Conservation (phyloP, 768 basidiomycete species). For the Sarcomyxa edulis region DNA sequence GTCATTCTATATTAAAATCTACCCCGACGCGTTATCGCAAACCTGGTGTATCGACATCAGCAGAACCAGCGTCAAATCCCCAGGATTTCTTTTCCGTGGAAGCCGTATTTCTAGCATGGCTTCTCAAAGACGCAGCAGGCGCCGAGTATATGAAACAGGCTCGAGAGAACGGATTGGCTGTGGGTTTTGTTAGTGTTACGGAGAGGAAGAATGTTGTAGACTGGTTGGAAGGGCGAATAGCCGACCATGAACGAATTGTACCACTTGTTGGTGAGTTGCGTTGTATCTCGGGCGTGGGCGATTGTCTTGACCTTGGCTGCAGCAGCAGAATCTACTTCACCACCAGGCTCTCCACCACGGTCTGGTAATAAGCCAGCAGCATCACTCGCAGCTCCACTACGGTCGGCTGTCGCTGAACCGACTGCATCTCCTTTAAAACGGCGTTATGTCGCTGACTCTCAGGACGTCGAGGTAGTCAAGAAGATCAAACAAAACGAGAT, state of each 20-base stretch:
- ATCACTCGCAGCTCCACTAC: constrained; percentile 22
- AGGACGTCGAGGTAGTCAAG: constrained; percentile 84
- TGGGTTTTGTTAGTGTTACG: constrained; percentile 79
- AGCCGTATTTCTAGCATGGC: constrained; percentile 83
- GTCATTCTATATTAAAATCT: constrained; percentile 60
- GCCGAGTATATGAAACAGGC: constrained; percentile 90
- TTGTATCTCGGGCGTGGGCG: background rate
- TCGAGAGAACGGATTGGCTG: constrained; percentile 64
- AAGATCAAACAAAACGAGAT: constrained; percentile 71
- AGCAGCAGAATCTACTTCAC: constrained; percentile 50
- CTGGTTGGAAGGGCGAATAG: constrained; percentile 65
- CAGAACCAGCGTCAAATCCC: constrained; percentile 36
- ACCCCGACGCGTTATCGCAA: constrained; percentile 75
- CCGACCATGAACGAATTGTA: constrained; percentile 46
- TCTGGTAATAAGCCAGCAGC: constrained; percentile 18
- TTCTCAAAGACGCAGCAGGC: constrained; percentile 62
- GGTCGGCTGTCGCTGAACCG: constrained; percentile 21
- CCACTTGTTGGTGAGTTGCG: constrained; percentile 35
- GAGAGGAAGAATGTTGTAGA: constrained; percentile 85
- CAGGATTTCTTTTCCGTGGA: constrained; percentile 76
- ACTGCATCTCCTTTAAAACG: constrained; percentile 57
- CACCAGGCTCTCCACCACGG: constrained; percentile 41
- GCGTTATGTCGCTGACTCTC: constrained; percentile 71
- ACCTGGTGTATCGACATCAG: constrained; percentile 39
- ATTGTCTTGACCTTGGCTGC: constrained; percentile 7